phyloP scores from a whole-genome alignment of 2,329 filamentous ascomycete species.

The Nemania bipapillata region DNA sequence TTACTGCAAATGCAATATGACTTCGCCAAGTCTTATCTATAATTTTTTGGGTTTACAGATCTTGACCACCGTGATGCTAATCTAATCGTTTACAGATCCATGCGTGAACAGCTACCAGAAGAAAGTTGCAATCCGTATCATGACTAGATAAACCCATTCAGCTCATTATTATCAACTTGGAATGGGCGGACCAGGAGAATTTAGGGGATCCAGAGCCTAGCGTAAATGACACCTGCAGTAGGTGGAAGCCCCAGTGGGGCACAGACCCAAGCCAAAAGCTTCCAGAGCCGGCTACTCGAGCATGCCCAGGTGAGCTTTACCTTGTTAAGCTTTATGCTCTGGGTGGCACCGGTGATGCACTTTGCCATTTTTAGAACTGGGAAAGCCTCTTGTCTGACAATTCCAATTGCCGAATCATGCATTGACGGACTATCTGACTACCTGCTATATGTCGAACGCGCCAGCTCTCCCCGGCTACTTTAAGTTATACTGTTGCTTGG shows the following conservation, averaged over 20 bases:
- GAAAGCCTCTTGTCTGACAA: constrained; percentile 4
- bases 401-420: constrained; percentile 9
- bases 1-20: background rate
- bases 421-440: background rate
- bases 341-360: constrained; percentile 1
- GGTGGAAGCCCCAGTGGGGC: constrained; percentile 8
- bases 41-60: background rate
- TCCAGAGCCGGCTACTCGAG: constrained; percentile 13
- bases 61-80: background rate
- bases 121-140: no score
- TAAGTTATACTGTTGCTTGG: background rate
- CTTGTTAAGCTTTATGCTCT: constrained; percentile 4
- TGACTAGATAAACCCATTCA: no score
- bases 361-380: background rate
- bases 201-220: background rate
- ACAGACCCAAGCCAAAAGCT: background rate
- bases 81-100: background rate
- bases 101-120: background rate
- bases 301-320: constrained; percentile 10
- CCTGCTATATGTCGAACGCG: background rate
- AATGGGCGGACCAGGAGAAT: background rate
- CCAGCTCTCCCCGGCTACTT: background rate
- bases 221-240: background rate
- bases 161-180: background rate
- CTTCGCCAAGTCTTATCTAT: background rate